Conservation (phyloP, 257 asterid genomes). For the Ilex aquifolium region DNA sequence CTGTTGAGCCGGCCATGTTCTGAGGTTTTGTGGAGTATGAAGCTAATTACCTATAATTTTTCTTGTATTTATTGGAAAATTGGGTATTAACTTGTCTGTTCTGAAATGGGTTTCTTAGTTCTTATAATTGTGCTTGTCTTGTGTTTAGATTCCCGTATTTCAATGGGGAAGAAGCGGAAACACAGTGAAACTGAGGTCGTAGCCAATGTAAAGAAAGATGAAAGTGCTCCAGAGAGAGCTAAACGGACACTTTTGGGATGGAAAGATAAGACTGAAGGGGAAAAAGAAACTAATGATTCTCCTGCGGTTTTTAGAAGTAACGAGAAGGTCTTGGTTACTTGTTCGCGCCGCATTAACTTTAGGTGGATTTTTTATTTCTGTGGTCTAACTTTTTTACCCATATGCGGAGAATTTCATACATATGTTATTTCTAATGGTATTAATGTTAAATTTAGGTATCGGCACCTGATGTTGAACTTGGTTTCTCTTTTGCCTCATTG, state of each 20-base stretch:
- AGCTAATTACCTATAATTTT: no score
- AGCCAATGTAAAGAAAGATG: constrained; percentile 34
- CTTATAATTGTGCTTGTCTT: background rate
- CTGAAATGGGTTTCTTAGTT: no score
- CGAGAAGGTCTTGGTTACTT: constrained; percentile 82
- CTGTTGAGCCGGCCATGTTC: no score
- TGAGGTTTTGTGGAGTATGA: no score
- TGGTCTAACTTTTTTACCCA: background rate
- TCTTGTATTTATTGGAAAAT: no score
- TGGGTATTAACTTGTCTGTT: no score
- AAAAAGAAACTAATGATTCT: constrained; percentile 15
- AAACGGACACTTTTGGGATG: constrained; percentile 83
- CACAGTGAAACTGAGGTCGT: constrained; percentile 42
- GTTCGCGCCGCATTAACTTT: constrained; percentile 82
- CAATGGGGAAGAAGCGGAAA: constrained; percentile 86
- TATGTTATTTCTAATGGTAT: background rate
- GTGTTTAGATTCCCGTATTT: background rate
- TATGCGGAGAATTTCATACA: background rate
- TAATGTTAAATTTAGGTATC: constrained; percentile 48
- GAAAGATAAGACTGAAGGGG: constrained; percentile 31
- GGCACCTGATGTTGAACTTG: constrained; percentile 90
- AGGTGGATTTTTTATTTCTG: constrained; percentile 34
- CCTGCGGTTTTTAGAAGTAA: constrained; percentile 50
- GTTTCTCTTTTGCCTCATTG: constrained; percentile 82
- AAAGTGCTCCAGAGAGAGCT: constrained; percentile 67